Conservation (phyloP, 1,139 yeast species). For the Saccharomycopsis hybrid region DNA sequence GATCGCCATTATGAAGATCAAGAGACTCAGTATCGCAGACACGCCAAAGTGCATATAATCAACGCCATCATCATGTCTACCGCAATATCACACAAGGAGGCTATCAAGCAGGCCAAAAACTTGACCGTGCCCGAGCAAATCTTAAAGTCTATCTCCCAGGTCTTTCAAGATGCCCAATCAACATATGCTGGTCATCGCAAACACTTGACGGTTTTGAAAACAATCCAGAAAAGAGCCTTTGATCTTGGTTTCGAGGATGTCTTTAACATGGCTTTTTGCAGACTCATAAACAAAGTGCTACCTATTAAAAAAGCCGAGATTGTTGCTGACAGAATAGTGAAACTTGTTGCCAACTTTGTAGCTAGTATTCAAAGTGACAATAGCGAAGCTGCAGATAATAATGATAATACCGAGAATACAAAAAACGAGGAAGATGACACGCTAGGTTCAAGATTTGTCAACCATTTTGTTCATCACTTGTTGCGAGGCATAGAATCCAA, state of each 20-base stretch:
- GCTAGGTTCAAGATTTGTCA: conserved; percentile 46
- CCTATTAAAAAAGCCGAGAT: conserved; percentile 65
- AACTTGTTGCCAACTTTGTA: conserved; percentile 64
- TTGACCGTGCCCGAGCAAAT: conserved; percentile 29
- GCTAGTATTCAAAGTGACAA: conserved; percentile 33
- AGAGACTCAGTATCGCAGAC: too few species aligned
- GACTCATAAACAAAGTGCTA: conserved; percentile 56
- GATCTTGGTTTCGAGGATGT: conserved; percentile 46
- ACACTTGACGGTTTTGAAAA: conserved; percentile 56
- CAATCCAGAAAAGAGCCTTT: conserved; percentile 51
- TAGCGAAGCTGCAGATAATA: conserved; percentile 1
- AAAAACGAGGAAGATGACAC: conserved; percentile 9
- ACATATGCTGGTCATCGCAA: conserved; percentile 73
- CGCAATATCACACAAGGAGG: conserved; percentile 4
- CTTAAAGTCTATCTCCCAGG: conserved; percentile 48
- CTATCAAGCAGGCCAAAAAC: conserved; percentile 3
- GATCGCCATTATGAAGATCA: too few species aligned
- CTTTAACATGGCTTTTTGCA: conserved; percentile 42
- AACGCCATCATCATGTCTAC: conserved; percentile 5
- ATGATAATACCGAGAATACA: conserved; percentile 1
- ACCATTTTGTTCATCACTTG: conserved; percentile 57
- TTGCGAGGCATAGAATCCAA: conserved; percentile 72
- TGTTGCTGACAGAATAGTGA: conserved; percentile 72
- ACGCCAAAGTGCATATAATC: too few species aligned
- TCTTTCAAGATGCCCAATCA: conserved; percentile 76